Conservation (phyloP, 2,329 filamentous ascomycete genomes). For the Pseudocercospora pini-densiflorae region DNA sequence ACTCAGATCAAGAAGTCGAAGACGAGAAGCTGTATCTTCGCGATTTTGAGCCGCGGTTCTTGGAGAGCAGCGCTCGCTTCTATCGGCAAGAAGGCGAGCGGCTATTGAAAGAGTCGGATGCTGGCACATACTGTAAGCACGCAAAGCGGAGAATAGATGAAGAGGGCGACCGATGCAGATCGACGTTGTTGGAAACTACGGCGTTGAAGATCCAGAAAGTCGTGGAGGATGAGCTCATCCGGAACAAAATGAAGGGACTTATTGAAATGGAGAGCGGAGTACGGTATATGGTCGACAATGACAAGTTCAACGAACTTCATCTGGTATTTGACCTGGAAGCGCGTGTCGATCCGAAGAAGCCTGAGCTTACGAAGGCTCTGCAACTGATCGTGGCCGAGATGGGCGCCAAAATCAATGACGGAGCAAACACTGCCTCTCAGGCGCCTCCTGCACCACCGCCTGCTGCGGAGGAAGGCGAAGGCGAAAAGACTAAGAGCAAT, state of each 20-base stretch:
- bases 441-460: slow-evolving; percentile 51
- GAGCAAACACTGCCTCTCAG: slow-evolving; percentile 60
- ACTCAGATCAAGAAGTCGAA: slow-evolving; percentile 77
- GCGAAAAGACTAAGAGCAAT: slow-evolving; percentile 55
- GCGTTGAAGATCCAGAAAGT: slow-evolving; percentile 74
- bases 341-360: slow-evolving; percentile 76
- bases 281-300: slow-evolving; percentile 88
- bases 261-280: slow-evolving; percentile 86
- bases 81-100: slow-evolving; percentile 76
- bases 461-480: slow-evolving; percentile 53
- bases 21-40: slow-evolving; percentile 81
- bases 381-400: slow-evolving; percentile 77
- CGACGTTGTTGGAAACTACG: slow-evolving; percentile 76
- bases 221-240: slow-evolving; percentile 80
- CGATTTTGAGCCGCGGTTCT: slow-evolving; percentile 78
- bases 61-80: slow-evolving; percentile 71
- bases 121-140: slow-evolving; percentile 78
- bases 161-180: slow-evolving; percentile 80
- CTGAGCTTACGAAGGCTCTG: slow-evolving; percentile 70
- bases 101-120: slow-evolving; percentile 77
- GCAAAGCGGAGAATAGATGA: slow-evolving; percentile 76
- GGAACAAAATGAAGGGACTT: slow-evolving; percentile 77
- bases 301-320: slow-evolving; percentile 76
- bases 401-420: slow-evolving; percentile 80
- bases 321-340: slow-evolving; percentile 80